Conservation (phyloP, 1,284 basidiomycete genomes). For the Melampsora larici-populina region DNA sequence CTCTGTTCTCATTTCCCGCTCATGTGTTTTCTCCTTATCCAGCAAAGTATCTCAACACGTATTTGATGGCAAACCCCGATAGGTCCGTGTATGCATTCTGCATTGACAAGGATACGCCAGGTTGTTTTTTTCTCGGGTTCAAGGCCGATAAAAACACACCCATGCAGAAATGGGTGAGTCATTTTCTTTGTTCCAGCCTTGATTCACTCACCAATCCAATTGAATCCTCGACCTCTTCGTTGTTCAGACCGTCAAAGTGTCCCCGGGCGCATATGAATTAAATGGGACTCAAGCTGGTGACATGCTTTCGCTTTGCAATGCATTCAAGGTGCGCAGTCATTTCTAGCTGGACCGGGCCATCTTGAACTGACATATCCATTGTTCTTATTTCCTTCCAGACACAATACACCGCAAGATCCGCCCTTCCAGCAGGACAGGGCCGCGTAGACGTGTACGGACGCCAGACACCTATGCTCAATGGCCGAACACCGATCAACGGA, state of each 20-base stretch:
- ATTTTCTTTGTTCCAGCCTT: not conserved
- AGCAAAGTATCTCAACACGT: constrained; percentile 87
- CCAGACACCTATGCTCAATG: constrained; percentile 36
- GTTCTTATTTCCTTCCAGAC: constrained; percentile 16
- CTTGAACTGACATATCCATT: no score
- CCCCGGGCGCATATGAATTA: constrained; percentile 59
- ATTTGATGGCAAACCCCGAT: constrained; percentile 84
- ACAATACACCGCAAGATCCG: constrained; percentile 43
- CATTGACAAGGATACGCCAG: constrained; percentile 81
- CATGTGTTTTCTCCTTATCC: constrained; percentile 18
- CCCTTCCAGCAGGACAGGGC: constrained; percentile 21
- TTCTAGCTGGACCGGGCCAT: not conserved
- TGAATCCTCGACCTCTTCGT: constrained; percentile 17
- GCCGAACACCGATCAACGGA: constrained; percentile 33
- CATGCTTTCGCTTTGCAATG: constrained; percentile 86
- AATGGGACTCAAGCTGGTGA: constrained; percentile 82
- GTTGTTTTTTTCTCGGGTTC: constrained; percentile 91
- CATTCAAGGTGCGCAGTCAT: constrained; percentile 73
- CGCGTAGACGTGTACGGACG: constrained; percentile 37
- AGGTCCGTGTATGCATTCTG: constrained; percentile 96
- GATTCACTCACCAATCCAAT: not conserved
- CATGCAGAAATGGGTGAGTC: constrained; percentile 77
- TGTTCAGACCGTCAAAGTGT: constrained; percentile 40
- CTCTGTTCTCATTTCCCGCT: not conserved
- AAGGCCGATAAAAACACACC: constrained; percentile 75